Percentiles rank a stretch among this genome's conserved stretches.
Conservation (phyloP, 2,329 filamentous ascomycete species). For the Coniochaeta hoffmannii region DNA sequence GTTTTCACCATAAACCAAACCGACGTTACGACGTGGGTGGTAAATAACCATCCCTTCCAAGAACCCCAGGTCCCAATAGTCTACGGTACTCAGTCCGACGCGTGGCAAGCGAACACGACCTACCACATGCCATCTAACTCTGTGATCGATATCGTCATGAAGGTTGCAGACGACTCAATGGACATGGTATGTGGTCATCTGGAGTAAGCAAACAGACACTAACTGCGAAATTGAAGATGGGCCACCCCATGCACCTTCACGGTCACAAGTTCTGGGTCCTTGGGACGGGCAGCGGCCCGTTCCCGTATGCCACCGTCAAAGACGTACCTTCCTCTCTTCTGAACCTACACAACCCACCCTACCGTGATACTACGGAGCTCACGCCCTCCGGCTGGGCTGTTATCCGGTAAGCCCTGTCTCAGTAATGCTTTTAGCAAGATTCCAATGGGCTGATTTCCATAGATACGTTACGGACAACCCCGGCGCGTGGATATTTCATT, state of each 20-base stretch:
- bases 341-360: constrained; percentile 1
- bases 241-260: constrained; percentile 1
- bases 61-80: too few species aligned
- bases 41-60: too few species aligned
- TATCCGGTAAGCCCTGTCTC: not conserved
- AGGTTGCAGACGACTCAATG: too few species aligned
- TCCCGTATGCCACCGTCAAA: not conserved
- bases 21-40: too few species aligned
- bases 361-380: not conserved
- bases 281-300: not conserved
- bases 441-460: not conserved
- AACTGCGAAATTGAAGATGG: too few species aligned
- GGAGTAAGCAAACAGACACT: too few species aligned
- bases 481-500: constrained; percentile 1
- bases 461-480: constrained; percentile 3
- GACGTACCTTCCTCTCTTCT: not conserved
- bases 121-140: too few species aligned
- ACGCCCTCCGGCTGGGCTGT: not conserved
- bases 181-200: too few species aligned
- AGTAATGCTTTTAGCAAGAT: not conserved
- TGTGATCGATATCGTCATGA: too few species aligned
- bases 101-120: too few species aligned
- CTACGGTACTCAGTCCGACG: too few species aligned
- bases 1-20: too few species aligned
- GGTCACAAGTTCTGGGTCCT: constrained; percentile 3